Evolutionary conservation across 208 protist genomes (phyloP), one percentile per base, ranked within the genome.

Genomic region (Trypanosoma conorhini): DNA sequence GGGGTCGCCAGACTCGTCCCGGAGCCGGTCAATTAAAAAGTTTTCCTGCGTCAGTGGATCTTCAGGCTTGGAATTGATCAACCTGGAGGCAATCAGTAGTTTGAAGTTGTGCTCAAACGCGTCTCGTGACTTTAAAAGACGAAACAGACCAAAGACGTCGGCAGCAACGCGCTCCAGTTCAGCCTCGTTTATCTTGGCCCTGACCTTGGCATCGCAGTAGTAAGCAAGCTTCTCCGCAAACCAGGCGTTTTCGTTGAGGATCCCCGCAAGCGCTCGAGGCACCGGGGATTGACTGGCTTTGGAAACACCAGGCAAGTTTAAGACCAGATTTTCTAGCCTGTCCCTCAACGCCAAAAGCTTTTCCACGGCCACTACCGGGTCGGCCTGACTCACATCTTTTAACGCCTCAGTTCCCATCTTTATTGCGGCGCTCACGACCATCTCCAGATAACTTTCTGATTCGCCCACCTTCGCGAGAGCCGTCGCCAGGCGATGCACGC

Each of bases 71-170:
- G 79, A 75, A 35, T 85, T 74, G 26, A 93, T 80, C 28, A 96
- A 61, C 22, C 86, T 83, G 21, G 74, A 67, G 0, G 88, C 83
- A 10, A 96, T 54, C 31, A 83, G 55, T 52, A 79, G 76, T 26
- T 83, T 78, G 64, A 91, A 88, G 7, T 72, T 64, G 15, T 78
- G 66, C 33, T 96, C 88, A 69, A 93, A 93, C 8, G 68, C 67
- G 70, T 93, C 84, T 38, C 85, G 84, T 66, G 91, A 81, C 24
- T 61, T 68, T 40, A 91, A 63, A 42, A 89, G 74, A 35, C 78
- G 72, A 74, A 88, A 82, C 57, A 96, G 62, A 44, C 50, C 70
- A 26, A 89, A 63, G 0, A 81, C 80, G 48, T 85, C 58, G 54
- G 77, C 38, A 22, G 70, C 65, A 46, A 88, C 40, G 3, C 52